A percentile compares a stretch with the other conserved stretches of the same genome.
Evolutionary conservation across 2,329 filamentous ascomycete species (phyloP).

Genomic region (Myrmaecium sp.): DNA sequence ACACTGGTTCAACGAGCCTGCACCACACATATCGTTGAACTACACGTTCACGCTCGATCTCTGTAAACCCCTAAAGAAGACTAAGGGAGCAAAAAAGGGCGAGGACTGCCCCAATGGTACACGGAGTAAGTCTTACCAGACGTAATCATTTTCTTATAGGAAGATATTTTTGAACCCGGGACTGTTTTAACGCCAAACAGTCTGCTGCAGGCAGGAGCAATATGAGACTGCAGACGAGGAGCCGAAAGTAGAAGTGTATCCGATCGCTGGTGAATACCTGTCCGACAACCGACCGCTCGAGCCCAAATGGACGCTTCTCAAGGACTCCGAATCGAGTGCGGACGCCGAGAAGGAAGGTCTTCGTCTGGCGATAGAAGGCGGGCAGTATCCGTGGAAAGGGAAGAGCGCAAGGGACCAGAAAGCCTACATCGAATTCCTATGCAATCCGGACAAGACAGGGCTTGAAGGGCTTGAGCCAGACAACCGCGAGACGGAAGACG

Average conservation of each 20-base stretch:
- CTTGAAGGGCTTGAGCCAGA: slow-evolving; percentile 51
- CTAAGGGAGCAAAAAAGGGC: slow-evolving; percentile 35
- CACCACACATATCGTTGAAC: slow-evolving; percentile 41
- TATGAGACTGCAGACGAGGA: background rate
- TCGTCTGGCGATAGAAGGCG: slow-evolving; percentile 48
- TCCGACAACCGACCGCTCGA: slow-evolving; percentile 45
- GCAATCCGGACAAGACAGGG: slow-evolving; percentile 55
- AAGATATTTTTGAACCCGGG: background rate
- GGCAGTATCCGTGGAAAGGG: slow-evolving; percentile 31
- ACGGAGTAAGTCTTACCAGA: slow-evolving; percentile 34
- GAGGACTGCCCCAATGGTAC: slow-evolving; percentile 53
- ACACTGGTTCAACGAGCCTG: slow-evolving; percentile 32
- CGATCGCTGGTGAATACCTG: slow-evolving; percentile 57
- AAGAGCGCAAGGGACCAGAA: slow-evolving; percentile 42
- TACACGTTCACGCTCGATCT: slow-evolving; percentile 71
- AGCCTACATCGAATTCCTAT: slow-evolving; percentile 73
- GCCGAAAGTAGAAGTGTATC: slow-evolving; percentile 30
- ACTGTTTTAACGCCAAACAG: background rate
- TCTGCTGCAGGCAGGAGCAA: background rate
- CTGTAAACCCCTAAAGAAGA: slow-evolving; percentile 49
- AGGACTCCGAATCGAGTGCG: slow-evolving; percentile 42
- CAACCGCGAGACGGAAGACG: slow-evolving; percentile 37
- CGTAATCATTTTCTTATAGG: background rate
- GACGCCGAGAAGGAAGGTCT: slow-evolving; percentile 58
- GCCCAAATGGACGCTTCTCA: slow-evolving; percentile 48